Conservation (phyloP, 176 grass and related monocot species). For the Pharus latifolius region DNA sequence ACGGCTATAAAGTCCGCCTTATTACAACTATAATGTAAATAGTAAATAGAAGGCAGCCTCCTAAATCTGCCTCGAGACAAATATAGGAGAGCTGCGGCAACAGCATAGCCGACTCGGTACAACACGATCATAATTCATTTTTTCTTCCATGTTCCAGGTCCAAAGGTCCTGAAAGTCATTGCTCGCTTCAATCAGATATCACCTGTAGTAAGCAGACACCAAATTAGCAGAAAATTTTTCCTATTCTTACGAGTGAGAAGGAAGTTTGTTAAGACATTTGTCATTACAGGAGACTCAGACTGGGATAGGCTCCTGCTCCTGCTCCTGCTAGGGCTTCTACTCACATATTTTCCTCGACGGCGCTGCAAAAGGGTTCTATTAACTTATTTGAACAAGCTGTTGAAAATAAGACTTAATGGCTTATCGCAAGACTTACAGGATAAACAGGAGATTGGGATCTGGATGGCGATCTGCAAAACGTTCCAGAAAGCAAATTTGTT, state of each 20-base stretch:
- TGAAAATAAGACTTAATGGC: background rate
- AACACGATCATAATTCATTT: background rate
- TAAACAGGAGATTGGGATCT: constrained; percentile 19
- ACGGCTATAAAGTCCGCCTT: background rate
- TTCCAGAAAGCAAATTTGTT: constrained; percentile 2
- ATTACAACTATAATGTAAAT: background rate
- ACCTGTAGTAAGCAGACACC: constrained; percentile 9
- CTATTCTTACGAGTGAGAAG: background rate
- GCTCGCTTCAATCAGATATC: constrained; percentile 21
- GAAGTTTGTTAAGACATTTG: background rate
- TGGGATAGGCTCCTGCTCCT: constrained; percentile 30
- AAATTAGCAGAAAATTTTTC: background rate
- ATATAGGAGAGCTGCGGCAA: background rate
- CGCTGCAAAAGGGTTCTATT: background rate
- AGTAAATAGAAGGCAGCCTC: background rate
- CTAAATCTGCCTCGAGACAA: background rate
- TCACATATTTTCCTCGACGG: constrained; percentile 17
- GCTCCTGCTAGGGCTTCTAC: constrained; percentile 32
- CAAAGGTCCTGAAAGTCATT: background rate
- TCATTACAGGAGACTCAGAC: constrained; percentile 28
- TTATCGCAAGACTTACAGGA: constrained; percentile 15
- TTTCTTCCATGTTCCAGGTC: background rate
- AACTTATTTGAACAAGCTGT: background rate
- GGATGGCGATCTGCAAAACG: constrained; percentile 18
- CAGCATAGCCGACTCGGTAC: background rate